Evolutionary conservation across 495 filamentous ascomycete species (phyloP).

Genomic region (Chaetomidium leptoderma): DNA sequence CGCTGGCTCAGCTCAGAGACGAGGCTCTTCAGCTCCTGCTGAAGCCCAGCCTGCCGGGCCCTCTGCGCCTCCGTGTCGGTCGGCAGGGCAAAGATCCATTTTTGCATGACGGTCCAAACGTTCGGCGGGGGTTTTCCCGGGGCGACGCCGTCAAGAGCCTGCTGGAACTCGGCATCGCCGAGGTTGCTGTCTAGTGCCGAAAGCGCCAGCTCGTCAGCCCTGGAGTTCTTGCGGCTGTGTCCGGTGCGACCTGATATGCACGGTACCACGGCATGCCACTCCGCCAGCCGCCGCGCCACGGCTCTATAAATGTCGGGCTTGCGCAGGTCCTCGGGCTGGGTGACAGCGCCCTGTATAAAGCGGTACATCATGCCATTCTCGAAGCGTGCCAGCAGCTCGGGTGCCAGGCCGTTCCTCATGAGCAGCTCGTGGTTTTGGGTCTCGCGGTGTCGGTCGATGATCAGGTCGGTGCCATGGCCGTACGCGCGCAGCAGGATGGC

Average conservation of each 20-base stretch:
- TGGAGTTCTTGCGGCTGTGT: constrained; percentile 35
- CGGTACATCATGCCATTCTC: constrained; percentile 93
- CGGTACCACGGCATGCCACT: constrained; percentile 89
- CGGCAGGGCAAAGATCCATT: constrained; percentile 88
- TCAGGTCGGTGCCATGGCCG: constrained; percentile 85
- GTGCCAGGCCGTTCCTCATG: constrained; percentile 74
- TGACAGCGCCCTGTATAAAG: constrained; percentile 76
- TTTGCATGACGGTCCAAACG: constrained; percentile 90
- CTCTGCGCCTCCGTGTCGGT: constrained; percentile 61
- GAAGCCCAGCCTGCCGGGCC: constrained; percentile 60
- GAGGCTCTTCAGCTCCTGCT: constrained; percentile 67
- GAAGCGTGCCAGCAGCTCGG: constrained; percentile 85
- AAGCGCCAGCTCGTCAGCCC: constrained; percentile 18
- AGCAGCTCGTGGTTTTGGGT: constrained; percentile 63
- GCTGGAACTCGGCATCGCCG: constrained; percentile 37
- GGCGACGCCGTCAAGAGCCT: constrained; percentile 51
- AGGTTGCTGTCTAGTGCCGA: constrained; percentile 20
- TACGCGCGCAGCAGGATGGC: constrained; percentile 91
- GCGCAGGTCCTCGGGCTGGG: constrained; percentile 73
- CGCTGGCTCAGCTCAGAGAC: constrained; percentile 66
- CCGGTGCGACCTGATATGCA: constrained; percentile 42
- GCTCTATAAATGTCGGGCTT: constrained; percentile 69
- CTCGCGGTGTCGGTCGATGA: constrained; percentile 94
- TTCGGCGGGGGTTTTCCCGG: constrained; percentile 67
- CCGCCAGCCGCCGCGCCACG: constrained; percentile 73